Percentiles rank a stretch among this genome's conserved stretches.
phyloP scores from a whole-genome alignment of 1,284 basidiomycete genomes.

The Pascua guehoae region DNA sequence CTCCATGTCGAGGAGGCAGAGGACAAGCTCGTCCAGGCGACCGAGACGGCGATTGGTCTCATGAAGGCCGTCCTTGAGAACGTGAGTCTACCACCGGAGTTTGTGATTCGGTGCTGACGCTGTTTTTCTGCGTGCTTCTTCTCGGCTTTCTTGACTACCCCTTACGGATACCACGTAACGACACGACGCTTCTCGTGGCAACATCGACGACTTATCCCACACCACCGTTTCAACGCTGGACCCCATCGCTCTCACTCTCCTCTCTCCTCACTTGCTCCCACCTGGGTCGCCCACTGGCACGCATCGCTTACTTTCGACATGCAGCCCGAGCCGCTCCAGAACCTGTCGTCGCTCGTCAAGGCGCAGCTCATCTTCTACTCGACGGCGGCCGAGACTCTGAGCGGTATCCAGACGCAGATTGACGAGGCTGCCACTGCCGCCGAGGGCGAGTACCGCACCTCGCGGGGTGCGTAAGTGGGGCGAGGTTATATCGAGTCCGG shows the following conservation, averaged over 20 bases:
- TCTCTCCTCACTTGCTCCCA: too few species aligned
- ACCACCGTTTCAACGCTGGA: too few species aligned
- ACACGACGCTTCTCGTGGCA: too few species aligned
- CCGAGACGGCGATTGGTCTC: conserved; percentile 92
- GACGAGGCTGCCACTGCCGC: conserved; percentile 84
- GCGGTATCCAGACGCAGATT: conserved; percentile 76
- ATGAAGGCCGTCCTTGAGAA: conserved; percentile 99
- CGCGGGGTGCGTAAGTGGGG: conserved; percentile 39
- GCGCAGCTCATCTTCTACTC: conserved; percentile 83
- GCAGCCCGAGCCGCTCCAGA: conserved; percentile 91
- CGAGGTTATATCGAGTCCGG: too few species aligned
- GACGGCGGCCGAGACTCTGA: conserved; percentile 77
- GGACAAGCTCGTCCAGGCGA: conserved; percentile 93
- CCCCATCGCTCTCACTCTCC: too few species aligned
- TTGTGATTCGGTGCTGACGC: neutral
- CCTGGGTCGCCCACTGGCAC: neutral
- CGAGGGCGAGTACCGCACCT: conserved; percentile 82
- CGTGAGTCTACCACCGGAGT: conserved; percentile 54
- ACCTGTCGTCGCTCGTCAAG: conserved; percentile 85
- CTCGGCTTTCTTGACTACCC: too few species aligned
- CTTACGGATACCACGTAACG: too few species aligned
- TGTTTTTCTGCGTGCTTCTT: too few species aligned
- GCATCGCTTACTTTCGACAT: too few species aligned
- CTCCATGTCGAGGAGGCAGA: conserved; percentile 88
- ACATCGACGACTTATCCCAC: too few species aligned